Conservation (phyloP, 306 rosid species). For the Hippophae tibetana region DNA sequence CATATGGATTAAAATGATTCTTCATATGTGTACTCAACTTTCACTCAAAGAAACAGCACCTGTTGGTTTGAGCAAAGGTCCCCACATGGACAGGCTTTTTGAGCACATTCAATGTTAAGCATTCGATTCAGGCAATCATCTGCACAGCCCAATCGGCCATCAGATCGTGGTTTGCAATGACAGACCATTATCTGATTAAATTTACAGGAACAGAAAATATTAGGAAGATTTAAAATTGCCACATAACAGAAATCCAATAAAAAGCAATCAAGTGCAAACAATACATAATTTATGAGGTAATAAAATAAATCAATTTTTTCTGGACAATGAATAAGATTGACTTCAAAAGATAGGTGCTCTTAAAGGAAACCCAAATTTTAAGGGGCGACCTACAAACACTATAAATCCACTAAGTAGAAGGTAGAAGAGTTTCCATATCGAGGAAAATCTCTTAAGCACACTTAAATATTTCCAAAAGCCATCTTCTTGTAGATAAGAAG, state of each 20-base stretch:
- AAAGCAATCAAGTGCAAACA: too few species aligned
- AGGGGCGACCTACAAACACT: not conserved
- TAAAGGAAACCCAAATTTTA: not conserved
- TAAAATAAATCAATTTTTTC: not conserved
- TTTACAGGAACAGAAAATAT: constrained; percentile 13
- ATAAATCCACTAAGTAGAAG: not conserved
- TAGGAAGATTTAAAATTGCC: constrained; percentile 4
- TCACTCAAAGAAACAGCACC: constrained; percentile 33
- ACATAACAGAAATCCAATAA: constrained; percentile 2
- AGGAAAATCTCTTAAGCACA: not conserved
- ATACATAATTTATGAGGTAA: too few species aligned
- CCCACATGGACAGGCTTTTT: constrained; percentile 91
- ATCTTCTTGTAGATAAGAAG: too few species aligned
- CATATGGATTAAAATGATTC: constrained; percentile 21
- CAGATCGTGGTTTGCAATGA: constrained; percentile 59
- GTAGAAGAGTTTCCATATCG: not conserved
- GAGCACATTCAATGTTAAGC: constrained; percentile 84
- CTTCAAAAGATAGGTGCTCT: not conserved
- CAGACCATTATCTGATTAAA: constrained; percentile 88
- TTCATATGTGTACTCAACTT: not conserved
- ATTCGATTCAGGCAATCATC: constrained; percentile 93
- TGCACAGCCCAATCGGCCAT: constrained; percentile 69
- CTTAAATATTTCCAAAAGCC: not conserved
- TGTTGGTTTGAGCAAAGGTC: constrained; percentile 90
- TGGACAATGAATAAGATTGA: constrained; percentile 1